These are phyloP conservation scores for Cercospora citrullina DNA, from an alignment of 2,329 filamentous ascomycete genomes.

Conservation along the genomic window DNA sequence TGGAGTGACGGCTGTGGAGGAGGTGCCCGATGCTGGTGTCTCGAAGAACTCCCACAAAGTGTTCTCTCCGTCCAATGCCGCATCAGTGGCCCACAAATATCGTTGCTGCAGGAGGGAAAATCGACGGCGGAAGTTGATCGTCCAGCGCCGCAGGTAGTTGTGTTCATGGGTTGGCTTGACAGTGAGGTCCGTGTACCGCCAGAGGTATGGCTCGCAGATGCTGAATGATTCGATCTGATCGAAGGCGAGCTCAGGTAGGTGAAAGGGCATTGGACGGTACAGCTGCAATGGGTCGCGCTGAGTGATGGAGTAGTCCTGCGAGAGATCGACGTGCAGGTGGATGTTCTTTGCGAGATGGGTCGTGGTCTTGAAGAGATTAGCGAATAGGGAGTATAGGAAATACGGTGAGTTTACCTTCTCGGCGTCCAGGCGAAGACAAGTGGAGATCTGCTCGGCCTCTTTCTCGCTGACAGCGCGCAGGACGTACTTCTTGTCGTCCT, in stretches of 20 bases:
- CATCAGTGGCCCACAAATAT: not conserved
- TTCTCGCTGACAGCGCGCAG: not conserved
- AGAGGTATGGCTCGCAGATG: slow-evolving; percentile 11
- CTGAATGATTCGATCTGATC: not conserved
- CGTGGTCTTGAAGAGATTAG: not conserved
- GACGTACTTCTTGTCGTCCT: not conserved
- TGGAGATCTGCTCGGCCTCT: not conserved
- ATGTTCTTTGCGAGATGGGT: not conserved
- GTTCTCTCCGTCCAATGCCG: not conserved
- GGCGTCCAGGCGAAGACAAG: not conserved
- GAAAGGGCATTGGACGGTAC: not conserved
- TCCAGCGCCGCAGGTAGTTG: slow-evolving; percentile 12
- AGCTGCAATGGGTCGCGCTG: not conserved
- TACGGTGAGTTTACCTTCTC: not conserved
- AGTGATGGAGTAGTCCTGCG: not conserved
- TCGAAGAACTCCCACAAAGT: not conserved
- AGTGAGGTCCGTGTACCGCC: not conserved
- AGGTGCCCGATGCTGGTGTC: not conserved
- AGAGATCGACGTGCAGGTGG: not conserved
- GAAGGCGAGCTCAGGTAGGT: not conserved
- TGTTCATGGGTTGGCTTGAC: not conserved
- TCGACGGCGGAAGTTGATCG: not conserved
- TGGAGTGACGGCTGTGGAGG: not conserved
- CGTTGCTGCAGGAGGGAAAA: not conserved
- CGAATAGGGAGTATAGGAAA: not conserved